Evolutionary conservation across 208 protist genomes (phyloP).

Genomic region (Acanthamoeba castellanii): DNA sequence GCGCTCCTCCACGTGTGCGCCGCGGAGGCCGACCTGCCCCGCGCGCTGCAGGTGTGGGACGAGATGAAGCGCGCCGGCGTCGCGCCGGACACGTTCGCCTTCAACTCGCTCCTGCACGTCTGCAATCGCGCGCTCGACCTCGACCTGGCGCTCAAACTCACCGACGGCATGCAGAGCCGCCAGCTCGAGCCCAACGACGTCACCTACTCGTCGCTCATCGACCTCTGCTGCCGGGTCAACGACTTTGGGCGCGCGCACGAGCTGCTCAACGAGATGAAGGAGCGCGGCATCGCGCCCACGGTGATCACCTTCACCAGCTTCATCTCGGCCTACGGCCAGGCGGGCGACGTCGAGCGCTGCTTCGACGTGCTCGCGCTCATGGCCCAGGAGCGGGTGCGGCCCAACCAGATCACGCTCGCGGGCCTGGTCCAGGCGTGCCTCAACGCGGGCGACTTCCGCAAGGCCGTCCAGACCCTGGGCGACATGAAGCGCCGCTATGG

Average conservation of each 20-base stretch:
- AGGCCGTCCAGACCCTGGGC: background rate
- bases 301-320: background rate
- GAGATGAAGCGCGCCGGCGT: background rate
- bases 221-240: background rate
- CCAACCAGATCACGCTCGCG: background rate
- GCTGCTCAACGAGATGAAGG: conserved; percentile 1
- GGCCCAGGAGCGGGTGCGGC: background rate
- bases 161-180: background rate
- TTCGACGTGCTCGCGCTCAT: background rate
- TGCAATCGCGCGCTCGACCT: background rate
- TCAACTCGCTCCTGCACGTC: background rate
- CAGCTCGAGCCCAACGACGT: background rate
- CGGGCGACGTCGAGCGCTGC: background rate
- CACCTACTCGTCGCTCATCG: background rate
- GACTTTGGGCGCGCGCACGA: background rate
- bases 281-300: background rate
- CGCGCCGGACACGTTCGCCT: background rate
- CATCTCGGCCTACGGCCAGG: background rate
- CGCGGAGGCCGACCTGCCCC: background rate
- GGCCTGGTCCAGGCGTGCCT: background rate
- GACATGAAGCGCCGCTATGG: background rate
- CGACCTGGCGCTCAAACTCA: background rate
- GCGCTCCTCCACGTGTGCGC: background rate
- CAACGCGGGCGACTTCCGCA: conserved; percentile 29
- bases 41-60: background rate